phyloP scores from a whole-genome alignment of 331 rosid genomes.

The Stylosanthes scabra region DNA sequence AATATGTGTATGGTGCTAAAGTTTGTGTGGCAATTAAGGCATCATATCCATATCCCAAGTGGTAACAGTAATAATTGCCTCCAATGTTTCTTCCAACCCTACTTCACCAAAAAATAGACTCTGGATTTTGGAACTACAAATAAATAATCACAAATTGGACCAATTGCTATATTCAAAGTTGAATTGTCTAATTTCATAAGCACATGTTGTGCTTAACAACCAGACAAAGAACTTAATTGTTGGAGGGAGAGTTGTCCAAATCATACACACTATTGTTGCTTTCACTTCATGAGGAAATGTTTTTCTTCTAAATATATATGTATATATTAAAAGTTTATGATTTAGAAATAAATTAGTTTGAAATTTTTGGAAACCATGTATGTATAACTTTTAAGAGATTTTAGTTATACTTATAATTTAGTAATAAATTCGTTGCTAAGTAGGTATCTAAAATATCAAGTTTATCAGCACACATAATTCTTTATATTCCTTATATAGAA shows the following conservation, averaged over 20 bases:
- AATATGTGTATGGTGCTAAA: conserved; percentile 33
- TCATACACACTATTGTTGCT: conserved; percentile 20
- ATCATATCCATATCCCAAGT: conserved; percentile 20
- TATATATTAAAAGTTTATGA: too few relatives aligned
- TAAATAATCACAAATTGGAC: conserved; percentile 21
- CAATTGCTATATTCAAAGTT: conserved; percentile 12
- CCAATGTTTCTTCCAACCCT: conserved; percentile 9
- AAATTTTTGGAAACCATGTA: too few relatives aligned
- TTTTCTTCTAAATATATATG: background rate
- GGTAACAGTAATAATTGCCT: conserved; percentile 37
- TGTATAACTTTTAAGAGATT: too few relatives aligned
- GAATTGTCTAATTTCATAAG: background rate
- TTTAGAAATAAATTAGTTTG: too few relatives aligned
- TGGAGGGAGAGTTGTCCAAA: conserved; percentile 32
- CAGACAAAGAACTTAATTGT: conserved; percentile 31
- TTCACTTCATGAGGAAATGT: conserved; percentile 12
- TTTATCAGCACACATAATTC: too few relatives aligned
- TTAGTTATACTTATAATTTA: too few relatives aligned
- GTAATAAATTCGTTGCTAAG: too few relatives aligned
- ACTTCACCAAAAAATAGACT: conserved; percentile 16
- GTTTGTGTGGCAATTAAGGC: conserved; percentile 51
- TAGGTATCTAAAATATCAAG: too few relatives aligned
- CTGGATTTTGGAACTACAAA: conserved; percentile 19
- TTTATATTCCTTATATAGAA: too few relatives aligned
- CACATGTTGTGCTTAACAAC: conserved; percentile 21